Evolutionary conservation across 257 asterid species (phyloP).

Genomic region (Paraleonurus japonicus): DNA sequence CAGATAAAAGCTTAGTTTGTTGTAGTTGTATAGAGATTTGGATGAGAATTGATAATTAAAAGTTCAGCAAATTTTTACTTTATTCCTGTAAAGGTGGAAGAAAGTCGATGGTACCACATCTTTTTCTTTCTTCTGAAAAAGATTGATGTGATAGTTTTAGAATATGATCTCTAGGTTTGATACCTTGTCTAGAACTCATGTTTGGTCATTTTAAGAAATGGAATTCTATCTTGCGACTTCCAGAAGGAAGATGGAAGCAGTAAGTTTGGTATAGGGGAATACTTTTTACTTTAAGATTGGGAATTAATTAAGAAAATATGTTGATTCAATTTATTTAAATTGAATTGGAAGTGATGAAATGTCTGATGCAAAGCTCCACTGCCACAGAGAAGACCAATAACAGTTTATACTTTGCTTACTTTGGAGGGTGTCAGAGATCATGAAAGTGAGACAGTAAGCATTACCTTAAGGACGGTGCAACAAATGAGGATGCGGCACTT

Average conservation of each 20-base stretch:
- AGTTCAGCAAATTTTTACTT: background rate
- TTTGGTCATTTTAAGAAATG: background rate
- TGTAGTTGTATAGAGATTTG: background rate
- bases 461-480: conserved; percentile 97
- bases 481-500: conserved; percentile 97
- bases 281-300: background rate
- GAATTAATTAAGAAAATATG: background rate
- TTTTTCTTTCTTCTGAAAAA: background rate
- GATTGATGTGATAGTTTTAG: background rate
- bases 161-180: background rate
- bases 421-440: background rate
- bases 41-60: background rate
- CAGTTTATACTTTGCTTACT: background rate
- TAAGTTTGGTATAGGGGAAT: background rate
- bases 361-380: conserved; percentile 1
- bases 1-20: background rate
- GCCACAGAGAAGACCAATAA: background rate
- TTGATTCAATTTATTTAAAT: background rate
- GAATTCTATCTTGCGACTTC: background rate
- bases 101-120: background rate
- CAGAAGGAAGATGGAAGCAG: background rate
- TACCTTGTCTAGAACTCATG: too few species aligned
- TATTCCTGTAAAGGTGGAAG: background rate
- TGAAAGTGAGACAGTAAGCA: conserved; percentile 6
- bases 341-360: background rate